Conservation (phyloP, 352 stramenopile species). For the Pythium periplocum region DNA sequence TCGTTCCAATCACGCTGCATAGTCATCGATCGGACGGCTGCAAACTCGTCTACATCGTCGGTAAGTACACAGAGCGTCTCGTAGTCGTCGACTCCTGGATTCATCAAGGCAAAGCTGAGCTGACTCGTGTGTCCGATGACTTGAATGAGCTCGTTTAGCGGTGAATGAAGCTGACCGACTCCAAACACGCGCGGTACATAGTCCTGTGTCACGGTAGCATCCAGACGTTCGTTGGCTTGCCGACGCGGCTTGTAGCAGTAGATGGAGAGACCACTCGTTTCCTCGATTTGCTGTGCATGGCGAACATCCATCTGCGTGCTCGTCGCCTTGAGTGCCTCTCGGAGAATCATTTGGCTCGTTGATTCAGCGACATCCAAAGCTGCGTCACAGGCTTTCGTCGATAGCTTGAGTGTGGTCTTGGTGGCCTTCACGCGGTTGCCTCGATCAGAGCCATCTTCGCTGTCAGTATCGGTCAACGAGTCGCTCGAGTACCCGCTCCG, state of each 20-base stretch:
- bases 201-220: background rate
- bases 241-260: constrained; percentile 4
- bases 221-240: background rate
- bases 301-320: constrained; percentile 7
- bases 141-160: constrained; percentile 15
- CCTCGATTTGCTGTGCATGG: background rate
- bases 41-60: constrained; percentile 8
- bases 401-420: too few species aligned
- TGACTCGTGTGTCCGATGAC: constrained; percentile 11
- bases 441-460: too few species aligned
- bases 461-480: too few species aligned
- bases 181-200: constrained; percentile 9
- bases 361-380: too few species aligned
- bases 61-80: constrained; percentile 10
- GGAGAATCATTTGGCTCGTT: background rate
- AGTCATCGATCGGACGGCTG: constrained; percentile 13
- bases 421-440: too few species aligned
- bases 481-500: too few species aligned
- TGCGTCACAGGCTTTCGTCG: too few species aligned
- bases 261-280: background rate
- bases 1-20: constrained; percentile 12
- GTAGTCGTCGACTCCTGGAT: constrained; percentile 10
- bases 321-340: constrained; percentile 9
- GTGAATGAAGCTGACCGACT: constrained; percentile 8
- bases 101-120: constrained; percentile 13